These are phyloP conservation scores for Ogataea hybrid DNA, from an alignment of 1,139 yeast species.

Conservation along the genomic window DNA sequence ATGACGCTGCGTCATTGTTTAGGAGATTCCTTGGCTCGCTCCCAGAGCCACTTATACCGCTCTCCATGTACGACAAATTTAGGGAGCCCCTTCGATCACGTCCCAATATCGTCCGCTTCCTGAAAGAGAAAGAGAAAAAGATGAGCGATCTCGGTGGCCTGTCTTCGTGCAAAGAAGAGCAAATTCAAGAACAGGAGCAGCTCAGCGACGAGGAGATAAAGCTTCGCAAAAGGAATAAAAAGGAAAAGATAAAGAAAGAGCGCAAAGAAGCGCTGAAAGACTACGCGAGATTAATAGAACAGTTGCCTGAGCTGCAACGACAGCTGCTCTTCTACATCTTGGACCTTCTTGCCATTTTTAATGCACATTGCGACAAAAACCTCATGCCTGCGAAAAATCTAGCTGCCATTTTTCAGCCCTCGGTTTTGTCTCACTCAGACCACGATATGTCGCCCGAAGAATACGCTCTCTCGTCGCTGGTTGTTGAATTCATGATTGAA, in stretches of 20 bases:
- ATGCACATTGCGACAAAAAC: constrained; percentile 72
- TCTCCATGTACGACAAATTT: constrained; percentile 71
- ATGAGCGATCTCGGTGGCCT: constrained; percentile 10
- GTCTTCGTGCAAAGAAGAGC: constrained; percentile 23
- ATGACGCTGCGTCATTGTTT: constrained; percentile 91
- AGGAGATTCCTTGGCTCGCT: constrained; percentile 83
- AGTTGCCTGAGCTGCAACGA: constrained; percentile 66
- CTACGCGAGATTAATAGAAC: constrained; percentile 65
- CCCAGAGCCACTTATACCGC: constrained; percentile 90
- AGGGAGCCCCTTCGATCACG: constrained; percentile 71
- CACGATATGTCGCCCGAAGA: constrained; percentile 93
- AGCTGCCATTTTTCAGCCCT: constrained; percentile 96
- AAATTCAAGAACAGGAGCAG: constrained; percentile 3
- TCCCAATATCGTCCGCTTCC: constrained; percentile 58
- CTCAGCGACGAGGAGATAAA: constrained; percentile 25
- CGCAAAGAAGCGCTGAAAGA: constrained; percentile 68
- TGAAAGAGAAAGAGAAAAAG: constrained; percentile 43
- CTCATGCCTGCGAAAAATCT: constrained; percentile 91
- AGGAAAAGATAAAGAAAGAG: constrained; percentile 48
- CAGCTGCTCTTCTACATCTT: constrained; percentile 85
- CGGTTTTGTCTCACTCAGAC: constrained; percentile 84
- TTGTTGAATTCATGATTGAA: constrained; percentile 84
- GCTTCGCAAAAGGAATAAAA: constrained; percentile 34
- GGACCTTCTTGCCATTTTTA: constrained; percentile 84
- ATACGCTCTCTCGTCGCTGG: constrained; percentile 82